Conservation (phyloP, 2,329 filamentous ascomycete species). For the Akanthomyces dipterigenus region DNA sequence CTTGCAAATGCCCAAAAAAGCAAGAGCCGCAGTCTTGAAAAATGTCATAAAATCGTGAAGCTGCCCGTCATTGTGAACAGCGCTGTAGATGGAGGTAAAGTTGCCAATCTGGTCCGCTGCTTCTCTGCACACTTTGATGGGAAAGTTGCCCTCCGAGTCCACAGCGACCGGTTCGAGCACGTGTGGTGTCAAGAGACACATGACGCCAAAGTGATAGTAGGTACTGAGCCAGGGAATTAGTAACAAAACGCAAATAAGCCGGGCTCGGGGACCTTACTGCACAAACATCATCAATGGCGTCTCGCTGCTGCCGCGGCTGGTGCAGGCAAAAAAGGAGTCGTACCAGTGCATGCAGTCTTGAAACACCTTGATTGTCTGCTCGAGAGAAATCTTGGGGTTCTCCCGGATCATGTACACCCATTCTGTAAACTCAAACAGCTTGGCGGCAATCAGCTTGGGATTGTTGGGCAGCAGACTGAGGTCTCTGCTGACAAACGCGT, state of each 20-base stretch:
- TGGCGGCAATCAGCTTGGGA: background rate
- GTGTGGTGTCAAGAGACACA: slow-evolving; percentile 2
- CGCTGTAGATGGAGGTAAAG: background rate
- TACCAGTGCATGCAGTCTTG: background rate
- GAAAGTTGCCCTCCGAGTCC: background rate
- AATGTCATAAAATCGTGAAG: background rate
- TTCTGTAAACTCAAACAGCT: slow-evolving; percentile 7
- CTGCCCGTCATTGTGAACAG: background rate
- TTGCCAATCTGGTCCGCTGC: background rate
- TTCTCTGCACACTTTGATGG: background rate
- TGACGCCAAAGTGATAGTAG: slow-evolving; percentile 4
- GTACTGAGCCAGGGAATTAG: background rate
- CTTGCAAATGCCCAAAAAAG: background rate
- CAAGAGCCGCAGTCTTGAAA: background rate
- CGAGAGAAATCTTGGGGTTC: background rate
- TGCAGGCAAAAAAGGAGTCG: slow-evolving; percentile 3
- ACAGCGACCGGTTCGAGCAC: background rate
- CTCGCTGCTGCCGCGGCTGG: background rate
- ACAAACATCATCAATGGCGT: background rate
- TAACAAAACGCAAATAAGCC: background rate
- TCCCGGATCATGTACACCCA: background rate
- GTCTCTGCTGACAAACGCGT: background rate
- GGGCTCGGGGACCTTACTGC: background rate
- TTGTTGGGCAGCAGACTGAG: background rate
- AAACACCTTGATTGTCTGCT: background rate